These are phyloP conservation scores for Sclerotinia sclerotiorum DNA, from an alignment of 2,329 filamentous ascomycete genomes.

Conservation along the genomic window DNA sequence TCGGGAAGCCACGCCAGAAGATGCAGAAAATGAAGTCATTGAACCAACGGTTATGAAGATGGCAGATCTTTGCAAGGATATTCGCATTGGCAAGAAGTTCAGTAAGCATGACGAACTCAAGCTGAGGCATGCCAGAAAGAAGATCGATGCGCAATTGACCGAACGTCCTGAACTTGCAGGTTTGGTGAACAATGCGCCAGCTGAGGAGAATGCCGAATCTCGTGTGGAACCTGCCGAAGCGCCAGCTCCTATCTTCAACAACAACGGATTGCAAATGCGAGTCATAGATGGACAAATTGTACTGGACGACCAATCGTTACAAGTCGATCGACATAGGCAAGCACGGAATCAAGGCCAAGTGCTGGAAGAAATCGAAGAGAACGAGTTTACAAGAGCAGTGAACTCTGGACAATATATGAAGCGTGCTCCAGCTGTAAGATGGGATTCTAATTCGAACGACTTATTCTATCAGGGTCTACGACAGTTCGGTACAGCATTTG, in stretches of 20 bases:
- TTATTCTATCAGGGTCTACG: constrained; percentile 72
- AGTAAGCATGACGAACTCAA: constrained; percentile 72
- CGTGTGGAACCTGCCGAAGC: constrained; percentile 22
- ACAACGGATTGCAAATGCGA: constrained; percentile 31
- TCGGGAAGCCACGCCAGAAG: constrained; percentile 55
- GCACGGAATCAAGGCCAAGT: constrained; percentile 55
- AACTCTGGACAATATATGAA: constrained; percentile 70
- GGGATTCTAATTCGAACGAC: constrained; percentile 70
- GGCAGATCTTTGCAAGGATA: constrained; percentile 68
- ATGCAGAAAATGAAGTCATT: constrained; percentile 61
- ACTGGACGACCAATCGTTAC: constrained; percentile 65
- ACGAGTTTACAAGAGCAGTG: constrained; percentile 72
- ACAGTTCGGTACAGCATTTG: constrained; percentile 82
- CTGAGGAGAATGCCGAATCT: constrained; percentile 8
- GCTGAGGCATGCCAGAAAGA: constrained; percentile 57
- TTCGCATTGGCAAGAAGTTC: constrained; percentile 72
- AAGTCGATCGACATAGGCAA: constrained; percentile 67
- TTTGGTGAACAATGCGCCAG: constrained; percentile 12
- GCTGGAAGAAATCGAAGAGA: constrained; percentile 65
- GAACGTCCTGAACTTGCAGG: constrained; percentile 34
- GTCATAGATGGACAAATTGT: constrained; percentile 62
- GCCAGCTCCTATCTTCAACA: constrained; percentile 15
- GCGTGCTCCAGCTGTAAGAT: constrained; percentile 62
- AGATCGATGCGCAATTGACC: constrained; percentile 38
- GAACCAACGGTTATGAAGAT: constrained; percentile 68